Conservation (phyloP, 768 basidiomycete species). For the Rhodocollybia butyracea region DNA sequence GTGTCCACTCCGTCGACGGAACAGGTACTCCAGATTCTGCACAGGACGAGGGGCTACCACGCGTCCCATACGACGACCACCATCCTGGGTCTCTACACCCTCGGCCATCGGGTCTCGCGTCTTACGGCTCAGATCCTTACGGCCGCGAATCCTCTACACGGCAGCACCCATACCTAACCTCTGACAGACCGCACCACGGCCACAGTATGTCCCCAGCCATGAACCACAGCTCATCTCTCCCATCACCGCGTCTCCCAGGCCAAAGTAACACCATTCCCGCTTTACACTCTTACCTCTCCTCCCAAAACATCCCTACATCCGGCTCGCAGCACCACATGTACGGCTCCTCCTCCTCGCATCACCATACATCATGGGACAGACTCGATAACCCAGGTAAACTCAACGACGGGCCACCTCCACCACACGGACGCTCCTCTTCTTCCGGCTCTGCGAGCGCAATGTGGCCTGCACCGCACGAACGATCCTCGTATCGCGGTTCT, state of each 20-base stretch:
- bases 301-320: slow-evolving; percentile 1
- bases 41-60: slow-evolving; percentile 22
- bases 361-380: not conserved
- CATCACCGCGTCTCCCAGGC: not conserved
- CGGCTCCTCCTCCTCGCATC: not conserved
- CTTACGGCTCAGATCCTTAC: not conserved
- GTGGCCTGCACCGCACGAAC: slow-evolving; percentile 3
- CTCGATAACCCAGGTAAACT: not conserved
- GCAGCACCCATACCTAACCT: not conserved
- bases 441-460: not conserved
- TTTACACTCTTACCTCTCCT: slow-evolving; percentile 2
- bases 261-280: slow-evolving; percentile 2
- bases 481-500: slow-evolving; percentile 1
- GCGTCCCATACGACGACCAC: slow-evolving; percentile 21
- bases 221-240: not conserved
- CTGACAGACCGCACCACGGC: not conserved
- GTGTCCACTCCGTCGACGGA: slow-evolving; percentile 3
- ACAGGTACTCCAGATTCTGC: not conserved
- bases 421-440: not conserved
- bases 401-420: not conserved
- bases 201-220: not conserved
- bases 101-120: slow-evolving; percentile 16
- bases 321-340: slow-evolving; percentile 1
- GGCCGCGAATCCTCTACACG: not conserved
- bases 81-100: slow-evolving; percentile 21